Base-by-base conservation (phyloP, 164 flowering plant species). In the Annona cherimola region DNA sequence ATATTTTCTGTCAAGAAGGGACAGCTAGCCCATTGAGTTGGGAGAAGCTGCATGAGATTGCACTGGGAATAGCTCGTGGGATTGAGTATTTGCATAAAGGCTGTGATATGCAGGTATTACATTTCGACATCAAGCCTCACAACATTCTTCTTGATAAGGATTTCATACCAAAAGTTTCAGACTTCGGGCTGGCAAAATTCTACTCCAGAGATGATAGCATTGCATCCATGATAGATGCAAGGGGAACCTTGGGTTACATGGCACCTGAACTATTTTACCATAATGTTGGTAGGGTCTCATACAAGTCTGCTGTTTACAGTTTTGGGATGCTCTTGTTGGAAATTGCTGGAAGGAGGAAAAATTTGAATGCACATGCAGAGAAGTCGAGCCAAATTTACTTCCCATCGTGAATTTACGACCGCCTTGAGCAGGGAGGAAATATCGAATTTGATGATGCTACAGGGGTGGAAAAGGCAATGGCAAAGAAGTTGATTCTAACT, bases 71-170 rank as follows among this genome's bases (percentile, higher is more conserved):
- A 7, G 73, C 73, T 43, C 54, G 41, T 41, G 73, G 73, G 4
- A 71, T 71, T 26, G 61, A 63, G 19, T 71, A 62, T 44, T n/a
- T 71, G 59, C 73, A 71, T 46, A 55, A 44, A 5, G 76, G 76
- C 7, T 74, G 76, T 42, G 60, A 74, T 20, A 19, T 42, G 8
- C n/a, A 64, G 4, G 69, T 74, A 26, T 44, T 74, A 14, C 76
- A 74, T 61, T 68, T 74, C 44, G 76, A 74, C 61, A 74, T 74
- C 55, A 74, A 74, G 26, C 70, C 73, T 3, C 67, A 71, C 20
- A 71, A 71, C 41, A 71, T 71, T 39, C 67, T 71, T 44, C 19
- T 63, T 14, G 71, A 74, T 35, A 12, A 74, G 8, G 43, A 60
- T 20, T 74, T 74, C 42, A 12, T 5, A 16, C 76, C 76, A 6